Base-by-base conservation (phyloP, 2,329 filamentous ascomycete genomes). In the Penicillium crustosum region DNA sequence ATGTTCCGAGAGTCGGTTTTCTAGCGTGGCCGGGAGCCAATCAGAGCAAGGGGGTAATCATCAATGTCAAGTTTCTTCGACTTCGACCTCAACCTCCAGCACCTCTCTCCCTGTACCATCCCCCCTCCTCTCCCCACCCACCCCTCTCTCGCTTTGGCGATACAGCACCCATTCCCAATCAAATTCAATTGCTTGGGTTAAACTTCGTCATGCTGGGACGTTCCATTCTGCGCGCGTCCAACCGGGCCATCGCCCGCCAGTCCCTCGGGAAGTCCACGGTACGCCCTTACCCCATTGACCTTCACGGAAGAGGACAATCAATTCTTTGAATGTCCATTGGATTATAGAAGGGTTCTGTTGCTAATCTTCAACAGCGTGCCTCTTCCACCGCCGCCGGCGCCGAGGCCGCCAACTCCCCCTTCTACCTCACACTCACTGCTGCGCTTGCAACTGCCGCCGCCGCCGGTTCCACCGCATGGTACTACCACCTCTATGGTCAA, bases 401-500 rank as follows among this genome's bases (percentile, higher is more conserved):
- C 78, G 85, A 89, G 77, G 83, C 85, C 77, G 82, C 87, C 76
- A 86, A 88, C 74, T 89, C 90, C 71, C 83, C 89, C 71, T 88
- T 90, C 79, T 88, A 88, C 79, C 83, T 94, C 78, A 97, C 93
- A 80, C 83, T 93, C 71, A 89, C 93, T 75, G 91, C 91, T 74
- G 86, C 87, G 72, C 90, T 90, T 75, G 93, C 94, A 70, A 96
- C 92, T 70, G 86, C 89, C 70, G 84, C 92, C 74, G 91, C 93
- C 71, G 82, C 91, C 78, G 93, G 92, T 71, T 93, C 93, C 68
- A 87, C 93, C 73, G 93, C 91, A 70, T 97, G 93, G 92, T 97
- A 97, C 83, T 96, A 93, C 79, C 91, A 96, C 80, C 88, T 96
- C 70, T 97, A 96, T 79, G 94, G 93, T 73, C 86, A 90, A 71